These are phyloP conservation scores for Lycium barbarum DNA, from an alignment of 257 asterid species.

Conservation along the genomic window DNA sequence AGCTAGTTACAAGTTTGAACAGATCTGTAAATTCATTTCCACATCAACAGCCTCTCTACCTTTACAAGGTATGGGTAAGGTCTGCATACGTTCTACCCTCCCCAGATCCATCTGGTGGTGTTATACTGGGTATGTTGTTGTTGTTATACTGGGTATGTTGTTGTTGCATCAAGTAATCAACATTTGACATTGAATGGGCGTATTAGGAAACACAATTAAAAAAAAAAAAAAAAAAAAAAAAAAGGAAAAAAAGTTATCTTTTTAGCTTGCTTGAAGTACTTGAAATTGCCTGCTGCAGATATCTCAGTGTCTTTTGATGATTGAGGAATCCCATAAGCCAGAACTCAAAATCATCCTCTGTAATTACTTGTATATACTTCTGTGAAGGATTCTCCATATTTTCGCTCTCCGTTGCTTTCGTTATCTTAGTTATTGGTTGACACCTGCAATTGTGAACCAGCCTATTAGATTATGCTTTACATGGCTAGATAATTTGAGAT, in stretches of 20 bases:
- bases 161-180: too few relatives aligned
- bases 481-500: background rate
- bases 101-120: too few relatives aligned
- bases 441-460: conserved; percentile 31
- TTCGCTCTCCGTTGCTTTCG: conserved; percentile 41
- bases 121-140: too few relatives aligned
- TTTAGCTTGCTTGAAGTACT: conserved; percentile 25
- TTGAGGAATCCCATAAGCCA: conserved; percentile 65
- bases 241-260: background rate
- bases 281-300: conserved; percentile 42
- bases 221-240: too few relatives aligned
- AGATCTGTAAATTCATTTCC: background rate
- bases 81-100: too few relatives aligned
- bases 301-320: conserved; percentile 40
- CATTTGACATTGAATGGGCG: background rate
- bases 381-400: conserved; percentile 44
- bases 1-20: background rate
- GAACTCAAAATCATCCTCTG: conserved; percentile 54
- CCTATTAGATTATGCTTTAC: background rate
- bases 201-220: background rate
- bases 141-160: too few relatives aligned
- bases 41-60: too few relatives aligned
- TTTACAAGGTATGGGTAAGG: too few relatives aligned
- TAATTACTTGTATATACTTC: conserved; percentile 52
- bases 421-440: conserved; percentile 43